Conservation (phyloP, 805 yeast genomes). For the Wickerhamomyces kurtzmanii region DNA sequence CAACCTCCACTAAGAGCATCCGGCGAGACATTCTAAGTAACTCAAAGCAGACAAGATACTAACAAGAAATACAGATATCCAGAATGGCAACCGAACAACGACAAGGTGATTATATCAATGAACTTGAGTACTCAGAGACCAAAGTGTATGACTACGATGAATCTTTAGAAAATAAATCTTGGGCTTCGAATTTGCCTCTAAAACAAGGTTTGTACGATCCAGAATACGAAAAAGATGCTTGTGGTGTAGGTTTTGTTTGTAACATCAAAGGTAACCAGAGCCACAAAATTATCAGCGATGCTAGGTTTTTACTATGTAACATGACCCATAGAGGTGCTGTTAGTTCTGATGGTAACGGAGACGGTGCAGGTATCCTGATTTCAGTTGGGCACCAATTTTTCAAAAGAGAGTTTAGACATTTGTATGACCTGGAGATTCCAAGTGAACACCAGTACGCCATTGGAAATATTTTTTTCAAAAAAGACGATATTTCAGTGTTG, state of each 20-base stretch:
- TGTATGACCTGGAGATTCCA: conserved; percentile 62
- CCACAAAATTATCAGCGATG: conserved; percentile 92
- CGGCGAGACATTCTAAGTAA: too few relatives aligned
- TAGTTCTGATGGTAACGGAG: conserved; percentile 95
- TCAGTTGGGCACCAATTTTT: conserved; percentile 88
- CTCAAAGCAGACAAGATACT: too few relatives aligned
- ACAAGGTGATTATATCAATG: too few relatives aligned
- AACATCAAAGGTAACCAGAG: conserved; percentile 81
- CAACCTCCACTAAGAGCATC: too few relatives aligned
- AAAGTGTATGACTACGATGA: conserved; percentile 59
- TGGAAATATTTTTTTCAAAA: conserved; percentile 90
- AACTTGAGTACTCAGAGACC: too few relatives aligned
- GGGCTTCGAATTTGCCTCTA: conserved; percentile 87
- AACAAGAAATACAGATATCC: too few relatives aligned
- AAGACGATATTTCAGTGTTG: conserved; percentile 61
- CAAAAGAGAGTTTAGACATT: conserved; percentile 71
- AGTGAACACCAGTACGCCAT: conserved; percentile 83
- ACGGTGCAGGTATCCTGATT: conserved; percentile 96
- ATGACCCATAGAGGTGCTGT: conserved; percentile 99
- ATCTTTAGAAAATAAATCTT: conserved; percentile 67
- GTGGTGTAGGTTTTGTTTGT: conserved; percentile 98
- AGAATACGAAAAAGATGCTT: conserved; percentile 88
- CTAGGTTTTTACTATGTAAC: conserved; percentile 78
- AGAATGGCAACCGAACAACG: too few relatives aligned
- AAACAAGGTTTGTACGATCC: conserved; percentile 91